Evolutionary conservation across 176 grass and related monocot genomes (phyloP).

Genomic region (Avena sativa): DNA sequence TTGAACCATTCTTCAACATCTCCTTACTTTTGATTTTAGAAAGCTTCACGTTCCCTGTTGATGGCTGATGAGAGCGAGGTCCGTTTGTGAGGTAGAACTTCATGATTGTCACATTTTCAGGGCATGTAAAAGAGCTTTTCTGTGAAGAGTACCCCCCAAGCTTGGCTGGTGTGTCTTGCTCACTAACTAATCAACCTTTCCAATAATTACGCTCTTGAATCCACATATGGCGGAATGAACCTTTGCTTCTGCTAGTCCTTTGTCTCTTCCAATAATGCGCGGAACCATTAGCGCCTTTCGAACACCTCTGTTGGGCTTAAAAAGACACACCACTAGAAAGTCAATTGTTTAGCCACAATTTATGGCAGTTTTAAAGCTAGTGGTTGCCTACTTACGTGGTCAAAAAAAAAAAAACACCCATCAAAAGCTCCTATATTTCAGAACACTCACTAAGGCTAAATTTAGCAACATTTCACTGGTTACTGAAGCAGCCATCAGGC

Average conservation of each 20-base stretch:
- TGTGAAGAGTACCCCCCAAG: conserved; percentile 41
- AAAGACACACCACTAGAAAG: conserved; percentile 22
- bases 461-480: conserved; percentile 46
- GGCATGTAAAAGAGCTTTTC: conserved; percentile 29
- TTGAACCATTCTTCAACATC: background rate
- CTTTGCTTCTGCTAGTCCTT: conserved; percentile 32
- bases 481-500: conserved; percentile 28
- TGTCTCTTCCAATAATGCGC: conserved; percentile 8
- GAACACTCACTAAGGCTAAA: conserved; percentile 33
- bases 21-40: conserved; percentile 4
- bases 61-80: conserved; percentile 2
- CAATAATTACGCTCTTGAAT: conserved; percentile 45
- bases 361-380: conserved; percentile 43
- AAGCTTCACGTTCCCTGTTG: conserved; percentile 17
- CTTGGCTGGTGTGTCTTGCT: conserved; percentile 42
- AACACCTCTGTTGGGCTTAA: background rate
- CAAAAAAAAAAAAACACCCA: background rate
- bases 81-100: background rate
- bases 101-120: conserved; percentile 38
- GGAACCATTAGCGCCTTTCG: conserved; percentile 3
- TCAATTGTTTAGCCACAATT: conserved; percentile 42
- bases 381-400: conserved; percentile 40
- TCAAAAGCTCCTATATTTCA: conserved; percentile 15
- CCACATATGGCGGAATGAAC: conserved; percentile 9
- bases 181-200: conserved; percentile 48